Base-by-base conservation (phyloP, 352 stramenopile genomes). In the Globisporangium acanthophoron region DNA sequence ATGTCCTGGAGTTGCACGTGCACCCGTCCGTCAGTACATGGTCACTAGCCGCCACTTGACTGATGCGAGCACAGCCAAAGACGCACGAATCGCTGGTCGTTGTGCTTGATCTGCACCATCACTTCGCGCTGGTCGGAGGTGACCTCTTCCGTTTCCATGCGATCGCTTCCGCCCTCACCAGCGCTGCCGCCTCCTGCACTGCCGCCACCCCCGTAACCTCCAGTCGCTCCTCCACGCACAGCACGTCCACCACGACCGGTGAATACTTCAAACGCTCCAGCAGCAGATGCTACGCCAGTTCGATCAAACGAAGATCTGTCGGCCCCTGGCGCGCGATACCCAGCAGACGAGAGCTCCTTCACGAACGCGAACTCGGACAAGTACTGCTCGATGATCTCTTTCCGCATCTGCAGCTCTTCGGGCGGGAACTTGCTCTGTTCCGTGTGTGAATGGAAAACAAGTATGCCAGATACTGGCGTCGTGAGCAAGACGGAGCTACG, bases 1-100 rank as follows among this genome's bases (percentile, higher is more conserved):
- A 85, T 74, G 47, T 94, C 85, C 85, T 94, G 62, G 8, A 24
- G 37, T 5, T 39, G 33, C 33, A 12, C 12, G 18, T 15, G 5
- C 35, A 41, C 61, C 7, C 37, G 39, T 24, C 33, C 37, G 13
- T 43, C 37, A 27, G 44, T 20, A 16, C 44, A 16, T 15, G 5
- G 13, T 12, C n/a, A 31, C 2, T 6, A 47, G 18, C 43, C 8
- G 6, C 43, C 24, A 21, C 24, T 3, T 4, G n/a, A 29, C 44
- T 27, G 1, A 24, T 5, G 20, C 13, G 1, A 41, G 11, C 33
- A 12, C 18, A 24, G 21, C 12, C 37, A 18, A 18, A 5, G 3
- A 73, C 81, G 54, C 86, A 94, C 84, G 44, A 94, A 88, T 41
- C 79, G 82, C 64, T 92, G 75, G 54, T 94, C 85, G 57, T 92